These are phyloP conservation scores for Arthrobotrys iridis DNA, from an alignment of 2,329 filamentous ascomycete genomes.

Conservation along the genomic window DNA sequence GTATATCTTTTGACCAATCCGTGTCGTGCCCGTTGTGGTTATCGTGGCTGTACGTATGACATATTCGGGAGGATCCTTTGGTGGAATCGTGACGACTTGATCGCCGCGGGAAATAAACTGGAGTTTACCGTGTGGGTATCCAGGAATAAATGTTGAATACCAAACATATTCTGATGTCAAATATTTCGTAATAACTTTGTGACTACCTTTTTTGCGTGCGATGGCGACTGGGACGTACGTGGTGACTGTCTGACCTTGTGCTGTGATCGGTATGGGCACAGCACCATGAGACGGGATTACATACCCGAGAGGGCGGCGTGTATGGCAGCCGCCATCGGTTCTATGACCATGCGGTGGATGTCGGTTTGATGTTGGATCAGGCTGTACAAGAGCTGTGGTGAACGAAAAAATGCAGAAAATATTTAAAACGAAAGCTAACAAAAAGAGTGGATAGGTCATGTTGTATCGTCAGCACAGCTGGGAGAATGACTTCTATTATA, in stretches of 20 bases:
- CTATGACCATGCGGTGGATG: background rate
- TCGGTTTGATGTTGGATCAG: background rate
- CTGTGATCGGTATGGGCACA: slow-evolving; percentile 17
- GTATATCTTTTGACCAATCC: background rate
- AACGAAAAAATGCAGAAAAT: slow-evolving; percentile 24
- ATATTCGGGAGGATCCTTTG: slow-evolving; percentile 17
- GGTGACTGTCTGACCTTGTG: slow-evolving; percentile 41
- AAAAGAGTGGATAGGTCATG: slow-evolving; percentile 39
- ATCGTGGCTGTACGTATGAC: slow-evolving; percentile 14
- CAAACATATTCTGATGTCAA: slow-evolving; percentile 37
- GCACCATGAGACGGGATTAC: slow-evolving; percentile 34
- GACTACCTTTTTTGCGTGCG: background rate
- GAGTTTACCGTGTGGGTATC: slow-evolving; percentile 2
- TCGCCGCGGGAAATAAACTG: slow-evolving; percentile 40
- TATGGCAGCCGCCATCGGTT: background rate
- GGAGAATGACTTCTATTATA: background rate
- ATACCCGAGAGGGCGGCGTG: slow-evolving; percentile 10
- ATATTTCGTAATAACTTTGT: slow-evolving; percentile 13
- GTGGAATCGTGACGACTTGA: slow-evolving; percentile 18
- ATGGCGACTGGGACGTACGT: slow-evolving; percentile 27
- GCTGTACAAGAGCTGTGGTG: background rate
- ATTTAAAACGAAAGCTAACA: slow-evolving; percentile 2
- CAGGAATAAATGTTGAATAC: slow-evolving; percentile 42
- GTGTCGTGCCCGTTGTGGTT: slow-evolving; percentile 1
- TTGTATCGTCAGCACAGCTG: slow-evolving; percentile 42